These are phyloP conservation scores for Triangularia setosa DNA, from an alignment of 2,329 filamentous ascomycete species.

Conservation along the genomic window DNA sequence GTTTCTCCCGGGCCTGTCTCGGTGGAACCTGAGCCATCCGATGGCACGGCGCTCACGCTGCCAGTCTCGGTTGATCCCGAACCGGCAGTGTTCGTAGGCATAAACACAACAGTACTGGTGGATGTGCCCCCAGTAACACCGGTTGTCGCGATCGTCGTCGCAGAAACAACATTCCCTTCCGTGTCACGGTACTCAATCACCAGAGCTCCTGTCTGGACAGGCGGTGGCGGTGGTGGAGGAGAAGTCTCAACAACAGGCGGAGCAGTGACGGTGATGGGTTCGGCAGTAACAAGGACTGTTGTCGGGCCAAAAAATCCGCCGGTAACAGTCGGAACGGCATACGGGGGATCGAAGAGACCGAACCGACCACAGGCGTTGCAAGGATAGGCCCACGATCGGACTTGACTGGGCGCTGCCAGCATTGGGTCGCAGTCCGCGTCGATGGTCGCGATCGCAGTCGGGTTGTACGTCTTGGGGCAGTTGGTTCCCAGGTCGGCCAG, in stretches of 20 bases:
- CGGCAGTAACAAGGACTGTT: slow-evolving; percentile 12
- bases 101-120: not conserved
- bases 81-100: not conserved
- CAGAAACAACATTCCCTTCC: slow-evolving; percentile 14
- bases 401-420: slow-evolving; percentile 30
- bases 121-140: slow-evolving; percentile 5
- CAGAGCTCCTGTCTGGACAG: slow-evolving; percentile 7
- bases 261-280: slow-evolving; percentile 2
- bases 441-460: slow-evolving; percentile 29
- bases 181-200: slow-evolving; percentile 11
- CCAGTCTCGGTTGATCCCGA: not conserved
- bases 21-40: too few relatives aligned
- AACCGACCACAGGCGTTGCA: slow-evolving; percentile 35
- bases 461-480: slow-evolving; percentile 30
- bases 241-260: not conserved
- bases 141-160: slow-evolving; percentile 6
- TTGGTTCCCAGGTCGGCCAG: slow-evolving; percentile 34
- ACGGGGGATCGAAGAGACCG: slow-evolving; percentile 39
- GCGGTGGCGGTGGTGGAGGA: not conserved
- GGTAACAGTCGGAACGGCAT: slow-evolving; percentile 34
- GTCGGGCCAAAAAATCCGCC: slow-evolving; percentile 24
- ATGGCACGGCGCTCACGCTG: not conserved
- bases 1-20: not conserved
- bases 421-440: slow-evolving; percentile 33
- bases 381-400: slow-evolving; percentile 34